phyloP scores from a whole-genome alignment of 257 asterid genomes.

The Solanum clarkiae region DNA sequence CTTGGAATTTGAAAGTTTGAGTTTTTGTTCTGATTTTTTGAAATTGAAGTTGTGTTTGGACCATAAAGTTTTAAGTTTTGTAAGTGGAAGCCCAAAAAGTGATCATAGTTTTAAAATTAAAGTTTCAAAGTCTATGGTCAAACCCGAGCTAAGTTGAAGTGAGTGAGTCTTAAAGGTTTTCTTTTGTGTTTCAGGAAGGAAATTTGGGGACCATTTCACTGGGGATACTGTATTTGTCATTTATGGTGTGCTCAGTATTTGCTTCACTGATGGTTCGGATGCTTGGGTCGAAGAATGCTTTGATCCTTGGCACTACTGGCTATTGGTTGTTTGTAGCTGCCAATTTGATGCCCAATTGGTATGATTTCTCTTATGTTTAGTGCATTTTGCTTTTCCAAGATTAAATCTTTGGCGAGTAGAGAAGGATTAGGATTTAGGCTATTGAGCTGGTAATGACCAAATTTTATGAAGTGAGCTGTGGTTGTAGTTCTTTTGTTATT shows the following conservation, averaged over 20 bases:
- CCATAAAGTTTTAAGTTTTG: neutral
- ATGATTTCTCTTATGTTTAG: neutral
- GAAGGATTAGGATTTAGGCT: neutral
- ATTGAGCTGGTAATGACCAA: neutral
- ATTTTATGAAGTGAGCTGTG: neutral
- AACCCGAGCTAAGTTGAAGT: neutral
- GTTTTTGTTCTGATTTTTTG: neutral
- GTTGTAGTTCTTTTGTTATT: neutral
- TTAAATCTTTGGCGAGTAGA: neutral
- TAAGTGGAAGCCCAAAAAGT: neutral
- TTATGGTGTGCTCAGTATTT: slow-evolving; percentile 56
- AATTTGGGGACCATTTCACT: slow-evolving; percentile 80
- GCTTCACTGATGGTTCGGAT: slow-evolving; percentile 80
- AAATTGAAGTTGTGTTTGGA: neutral
- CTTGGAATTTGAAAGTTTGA: neutral
- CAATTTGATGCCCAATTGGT: slow-evolving; percentile 93
- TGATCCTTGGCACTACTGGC: slow-evolving; percentile 84
- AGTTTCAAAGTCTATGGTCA: neutral
- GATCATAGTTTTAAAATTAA: neutral
- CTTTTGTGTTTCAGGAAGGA: slow-evolving; percentile 45
- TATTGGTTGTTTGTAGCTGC: slow-evolving; percentile 93
- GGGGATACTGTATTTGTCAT: slow-evolving; percentile 84
- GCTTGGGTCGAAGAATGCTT: slow-evolving; percentile 70
- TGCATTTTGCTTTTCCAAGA: neutral
- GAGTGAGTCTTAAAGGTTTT: neutral